Conservation (phyloP, 352 stramenopile species). For the Phytophthora citrophthora region DNA sequence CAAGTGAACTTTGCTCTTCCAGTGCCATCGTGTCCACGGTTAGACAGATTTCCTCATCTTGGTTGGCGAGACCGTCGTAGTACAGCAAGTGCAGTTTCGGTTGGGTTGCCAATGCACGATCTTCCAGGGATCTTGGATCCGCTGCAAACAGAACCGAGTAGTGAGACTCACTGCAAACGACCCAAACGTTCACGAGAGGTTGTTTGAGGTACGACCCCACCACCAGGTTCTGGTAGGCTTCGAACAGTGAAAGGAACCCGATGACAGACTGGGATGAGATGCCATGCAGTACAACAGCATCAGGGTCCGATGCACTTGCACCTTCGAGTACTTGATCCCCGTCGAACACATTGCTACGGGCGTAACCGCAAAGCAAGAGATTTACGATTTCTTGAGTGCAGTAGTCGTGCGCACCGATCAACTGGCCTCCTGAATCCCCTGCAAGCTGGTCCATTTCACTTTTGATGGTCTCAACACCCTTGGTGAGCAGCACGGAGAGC, state of each 20-base stretch:
- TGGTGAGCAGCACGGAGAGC: constrained; percentile 68
- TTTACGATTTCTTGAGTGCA: constrained; percentile 97
- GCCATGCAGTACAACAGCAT: constrained; percentile 71
- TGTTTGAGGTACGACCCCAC: constrained; percentile 86
- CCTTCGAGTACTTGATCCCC: constrained; percentile 79
- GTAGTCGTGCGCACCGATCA: constrained; percentile 90
- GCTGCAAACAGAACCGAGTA: constrained; percentile 90
- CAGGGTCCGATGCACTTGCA: constrained; percentile 61
- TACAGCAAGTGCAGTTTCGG: constrained; percentile 83
- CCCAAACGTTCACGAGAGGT: constrained; percentile 84
- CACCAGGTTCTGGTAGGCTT: constrained; percentile 90
- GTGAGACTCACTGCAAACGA: constrained; percentile 93
- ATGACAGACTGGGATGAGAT: constrained; percentile 59
- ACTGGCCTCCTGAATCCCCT: constrained; percentile 50
- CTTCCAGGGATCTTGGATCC: constrained; percentile 24
- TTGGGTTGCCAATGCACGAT: constrained; percentile 43
- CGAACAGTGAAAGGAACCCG: constrained; percentile 93
- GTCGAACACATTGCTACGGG: constrained; percentile 96
- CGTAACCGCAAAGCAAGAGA: constrained; percentile 92
- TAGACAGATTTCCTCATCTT: constrained; percentile 86
- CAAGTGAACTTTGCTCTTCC: constrained; percentile 28
- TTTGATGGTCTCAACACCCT: constrained; percentile 57
- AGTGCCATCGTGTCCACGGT: constrained; percentile 51
- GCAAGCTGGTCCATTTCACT: constrained; percentile 89
- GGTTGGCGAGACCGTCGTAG: constrained; percentile 88